Conservation (phyloP, 192 early-diverging fungal genomes). For the Linnemannia schmuckeri region DNA sequence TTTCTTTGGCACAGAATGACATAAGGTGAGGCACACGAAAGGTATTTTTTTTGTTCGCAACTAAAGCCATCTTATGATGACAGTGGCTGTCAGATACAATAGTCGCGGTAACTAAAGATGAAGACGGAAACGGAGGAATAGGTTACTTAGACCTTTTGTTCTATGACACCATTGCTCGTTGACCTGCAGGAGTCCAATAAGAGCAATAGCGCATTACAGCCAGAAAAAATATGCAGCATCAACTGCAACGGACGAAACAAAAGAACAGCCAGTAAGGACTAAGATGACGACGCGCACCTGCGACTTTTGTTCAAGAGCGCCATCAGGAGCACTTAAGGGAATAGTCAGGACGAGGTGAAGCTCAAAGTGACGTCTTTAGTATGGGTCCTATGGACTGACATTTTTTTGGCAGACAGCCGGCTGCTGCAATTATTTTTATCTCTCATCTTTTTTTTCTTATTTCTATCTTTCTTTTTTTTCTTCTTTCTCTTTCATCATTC, state of each 20-base stretch:
- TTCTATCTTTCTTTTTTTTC: neutral
- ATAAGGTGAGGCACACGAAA: neutral
- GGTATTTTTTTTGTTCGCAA: no score
- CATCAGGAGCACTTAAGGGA: neutral
- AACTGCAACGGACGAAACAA: no score
- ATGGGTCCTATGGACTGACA: no score
- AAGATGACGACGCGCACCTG: neutral
- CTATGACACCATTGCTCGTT: neutral
- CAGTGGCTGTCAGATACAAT: no score
- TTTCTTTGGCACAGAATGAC: neutral
- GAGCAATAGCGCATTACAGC: no score
- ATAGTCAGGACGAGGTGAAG: neutral
- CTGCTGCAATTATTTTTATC: neutral
- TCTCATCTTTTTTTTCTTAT: neutral
- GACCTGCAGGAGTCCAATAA: neutral
- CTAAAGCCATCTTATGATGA: no score
- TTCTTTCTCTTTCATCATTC: neutral
- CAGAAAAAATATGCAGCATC: neutral
- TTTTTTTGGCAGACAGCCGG: neutral
- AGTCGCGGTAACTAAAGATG: neutral
- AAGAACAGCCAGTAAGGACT: neutral
- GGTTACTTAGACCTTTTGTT: neutral
- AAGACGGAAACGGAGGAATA: neutral
- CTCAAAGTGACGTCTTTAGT: slow-evolving; percentile 11
- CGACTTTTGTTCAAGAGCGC: neutral